Base-by-base conservation (phyloP, 768 basidiomycete genomes). In the Macrocybe gigantea region DNA sequence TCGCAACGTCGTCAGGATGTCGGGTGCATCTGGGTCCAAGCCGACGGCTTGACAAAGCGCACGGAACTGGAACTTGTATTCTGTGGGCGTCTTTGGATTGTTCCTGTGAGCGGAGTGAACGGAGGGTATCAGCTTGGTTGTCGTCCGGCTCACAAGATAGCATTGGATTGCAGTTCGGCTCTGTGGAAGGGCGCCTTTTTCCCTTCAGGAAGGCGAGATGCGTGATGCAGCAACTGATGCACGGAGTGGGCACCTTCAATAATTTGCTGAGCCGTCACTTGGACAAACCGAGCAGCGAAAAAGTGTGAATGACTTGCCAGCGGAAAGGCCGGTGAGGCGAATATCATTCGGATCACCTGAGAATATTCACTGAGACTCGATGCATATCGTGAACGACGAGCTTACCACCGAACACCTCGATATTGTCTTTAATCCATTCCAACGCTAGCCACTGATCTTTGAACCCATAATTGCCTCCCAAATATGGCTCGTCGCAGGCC, bases 361-460 rank as follows among this genome's bases (percentile, higher is more conserved):
- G 45, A 42, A 35, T 22, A 12, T 33, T 34, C 14, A 11, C 49
- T 37, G 45, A 37, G 8, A 45, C 9, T 7, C n/a, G 10, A 33
- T 36, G 31, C 32, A 13, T 12, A 5, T 10, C 3, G 47, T n/a
- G 15, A 22, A 37, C n/a, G 0, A 15, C 1, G 5, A 12, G 31
- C 66, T 45, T 57, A 79, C 86, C 88, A 62, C 87, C 88, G 52
- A 89, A 90, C 0, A 67, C 65, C 35, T 61, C 61, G 14, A 90
- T 86, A 54, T 89, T 85, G 12, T 75, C 75, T 40, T 69, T 76
- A 22, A 89, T 67, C 86, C 87, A 89, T 54, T 77, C 67, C n/a
- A 89, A 57, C 1, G 81, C 87, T 13, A 85, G 57, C 87, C 87
- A 89, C 56, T 86, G 85, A 56, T 90, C 88, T 62, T 88, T 89